Evolutionary conservation across 768 basidiomycete genomes (phyloP), one percentile per base, ranked within the genome.

Genomic region (Mycena capillaripes): DNA sequence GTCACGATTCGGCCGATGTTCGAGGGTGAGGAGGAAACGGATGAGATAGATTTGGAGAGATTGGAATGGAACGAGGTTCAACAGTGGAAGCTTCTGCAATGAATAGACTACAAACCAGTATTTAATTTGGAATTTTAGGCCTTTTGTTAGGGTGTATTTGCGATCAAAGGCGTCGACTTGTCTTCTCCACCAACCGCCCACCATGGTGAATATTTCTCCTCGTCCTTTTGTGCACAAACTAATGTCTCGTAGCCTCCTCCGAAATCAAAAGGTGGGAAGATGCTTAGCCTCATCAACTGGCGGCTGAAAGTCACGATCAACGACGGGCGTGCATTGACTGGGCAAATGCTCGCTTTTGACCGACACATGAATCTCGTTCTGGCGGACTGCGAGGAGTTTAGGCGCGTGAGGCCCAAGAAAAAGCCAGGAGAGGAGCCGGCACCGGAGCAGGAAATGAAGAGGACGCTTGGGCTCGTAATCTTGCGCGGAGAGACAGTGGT

Each of bases 341-440:
- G 98, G 48, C 98, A 99, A 86, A 98, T 99, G 95, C 93, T 99
- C 82, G 98, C 98, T 62, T 99, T 98, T 82, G 98, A 99, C 86
- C 93, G 95, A 79, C 98, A 99, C 84, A 99, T 99, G 98, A 99
- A 99, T 85, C 88, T 99, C 77, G 98, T 99, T 53, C 86, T 99
- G 65, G 97, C 97, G 19, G 98, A 99, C 77, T 98, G 97, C 80
- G 98, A 99, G 83, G 98, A 99, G 84, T 99, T 99, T 81, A 86
- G 98, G 78, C 91, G 94, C 75, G 92, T 99, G 48, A 86, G 94
- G 75, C 93, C 94, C 44, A 98, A 99, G 88, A 96, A 96, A 87
- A 95, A 97, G 86, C 80, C 90, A 17, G 95, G 94, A 30, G 92
- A 91, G 84, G 95, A 92, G 80, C 88, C 90, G 5, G 90, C 89